A percentile compares a stretch with the other conserved stretches of the same genome.
Conservation (phyloP, 441 rosid genomes). For the Pelargonium myrrhifolium region DNA sequence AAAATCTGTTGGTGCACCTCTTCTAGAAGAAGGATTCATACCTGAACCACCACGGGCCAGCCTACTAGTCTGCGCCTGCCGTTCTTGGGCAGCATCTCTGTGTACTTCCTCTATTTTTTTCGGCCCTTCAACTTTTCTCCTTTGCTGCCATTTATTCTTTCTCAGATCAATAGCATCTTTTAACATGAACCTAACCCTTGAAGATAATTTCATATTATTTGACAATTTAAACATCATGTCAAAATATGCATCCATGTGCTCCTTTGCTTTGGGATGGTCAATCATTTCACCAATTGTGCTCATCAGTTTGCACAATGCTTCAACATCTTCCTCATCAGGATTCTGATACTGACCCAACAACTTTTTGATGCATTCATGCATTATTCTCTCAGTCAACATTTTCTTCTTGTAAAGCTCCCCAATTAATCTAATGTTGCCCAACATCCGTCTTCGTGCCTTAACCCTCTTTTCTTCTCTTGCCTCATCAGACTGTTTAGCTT, state of each 20-base stretch:
- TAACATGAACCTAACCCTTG: slow-evolving; percentile 88
- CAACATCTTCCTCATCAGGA: slow-evolving; percentile 90
- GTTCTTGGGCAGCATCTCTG: slow-evolving; percentile 97
- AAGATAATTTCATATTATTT: slow-evolving; percentile 56
- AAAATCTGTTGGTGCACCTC: slow-evolving; percentile 57
- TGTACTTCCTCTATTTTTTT: slow-evolving; percentile 97
- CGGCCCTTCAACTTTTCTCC: slow-evolving; percentile 97
- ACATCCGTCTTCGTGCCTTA: slow-evolving; percentile 80
- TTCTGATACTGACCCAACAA: slow-evolving; percentile 67
- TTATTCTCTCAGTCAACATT: slow-evolving; percentile 85
- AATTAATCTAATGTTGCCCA: slow-evolving; percentile 89
- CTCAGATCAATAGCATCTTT: slow-evolving; percentile 81
- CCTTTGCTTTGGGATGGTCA: slow-evolving; percentile 67
- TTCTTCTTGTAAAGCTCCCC: slow-evolving; percentile 92
- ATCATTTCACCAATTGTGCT: slow-evolving; percentile 88
- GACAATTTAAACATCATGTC: slow-evolving; percentile 61
- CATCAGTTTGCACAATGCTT: slow-evolving; percentile 87
- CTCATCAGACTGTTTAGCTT: slow-evolving; percentile 58
- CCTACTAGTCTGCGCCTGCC: slow-evolving; percentile 67
- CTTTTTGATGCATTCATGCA: slow-evolving; percentile 74
- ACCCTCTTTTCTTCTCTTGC: slow-evolving; percentile 86
- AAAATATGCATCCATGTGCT: slow-evolving; percentile 68
- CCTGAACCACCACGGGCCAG: slow-evolving; percentile 61
- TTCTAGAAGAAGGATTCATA: slow-evolving; percentile 53
- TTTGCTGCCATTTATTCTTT: slow-evolving; percentile 91